These are phyloP conservation scores for Phytopythium boreale DNA, from an alignment of 352 stramenopile species.

Conservation along the genomic window DNA sequence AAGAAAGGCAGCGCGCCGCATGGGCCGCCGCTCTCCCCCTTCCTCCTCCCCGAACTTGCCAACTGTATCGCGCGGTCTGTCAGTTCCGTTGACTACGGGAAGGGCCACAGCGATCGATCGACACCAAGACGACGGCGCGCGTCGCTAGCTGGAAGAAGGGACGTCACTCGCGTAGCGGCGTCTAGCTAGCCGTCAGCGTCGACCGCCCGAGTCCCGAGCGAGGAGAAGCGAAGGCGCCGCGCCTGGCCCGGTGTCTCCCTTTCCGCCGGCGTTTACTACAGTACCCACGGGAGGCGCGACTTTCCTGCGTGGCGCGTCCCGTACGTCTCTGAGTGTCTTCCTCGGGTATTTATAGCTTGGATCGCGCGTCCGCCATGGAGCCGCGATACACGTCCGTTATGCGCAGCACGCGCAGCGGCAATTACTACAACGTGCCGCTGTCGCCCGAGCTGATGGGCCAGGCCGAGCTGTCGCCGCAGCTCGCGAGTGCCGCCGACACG, in stretches of 20 bases:
- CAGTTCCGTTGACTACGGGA: neutral
- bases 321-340: neutral
- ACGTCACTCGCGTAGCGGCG: neutral
- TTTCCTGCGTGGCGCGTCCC: too few species aligned
- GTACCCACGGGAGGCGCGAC: too few species aligned
- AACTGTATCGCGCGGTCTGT: neutral
- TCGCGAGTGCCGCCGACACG: conserved; percentile 10
- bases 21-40: too few species aligned
- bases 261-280: too few species aligned
- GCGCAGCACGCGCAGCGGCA: conserved; percentile 53
- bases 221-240: neutral
- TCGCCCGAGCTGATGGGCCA: conserved; percentile 16
- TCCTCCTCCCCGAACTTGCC: neutral
- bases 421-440: conserved; percentile 59
- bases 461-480: conserved; percentile 9
- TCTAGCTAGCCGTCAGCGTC: neutral
- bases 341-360: conserved; percentile 2
- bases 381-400: conserved; percentile 42
- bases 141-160: neutral
- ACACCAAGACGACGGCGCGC: too few species aligned
- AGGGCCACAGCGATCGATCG: neutral
- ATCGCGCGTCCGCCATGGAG: conserved; percentile 21
- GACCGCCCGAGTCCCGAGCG: neutral
- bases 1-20: neutral
- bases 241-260: neutral